Evolutionary conservation across 2,329 filamentous ascomycete genomes (phyloP).

Genomic region (Alternaria sp.): DNA sequence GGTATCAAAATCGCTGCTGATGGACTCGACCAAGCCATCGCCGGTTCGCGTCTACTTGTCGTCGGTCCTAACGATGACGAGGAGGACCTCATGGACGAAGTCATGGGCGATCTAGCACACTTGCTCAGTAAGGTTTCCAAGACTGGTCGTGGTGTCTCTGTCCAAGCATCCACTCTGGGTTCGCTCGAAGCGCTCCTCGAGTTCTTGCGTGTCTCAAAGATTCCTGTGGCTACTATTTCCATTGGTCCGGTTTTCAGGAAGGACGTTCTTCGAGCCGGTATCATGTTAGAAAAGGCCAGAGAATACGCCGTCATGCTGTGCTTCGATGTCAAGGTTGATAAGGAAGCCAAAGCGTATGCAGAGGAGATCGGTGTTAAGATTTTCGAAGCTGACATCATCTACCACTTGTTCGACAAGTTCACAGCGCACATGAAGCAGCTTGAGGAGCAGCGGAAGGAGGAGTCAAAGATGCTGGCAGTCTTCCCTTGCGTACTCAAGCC

Average conservation of each 20-base stretch:
- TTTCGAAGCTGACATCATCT: constrained; percentile 98
- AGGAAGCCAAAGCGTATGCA: constrained; percentile 89
- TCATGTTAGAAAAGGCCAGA: constrained; percentile 94
- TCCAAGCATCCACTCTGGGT: constrained; percentile 96
- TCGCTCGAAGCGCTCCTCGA: constrained; percentile 95
- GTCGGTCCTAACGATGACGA: constrained; percentile 96
- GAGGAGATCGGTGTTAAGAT: constrained; percentile 96
- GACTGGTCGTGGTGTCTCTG: constrained; percentile 91
- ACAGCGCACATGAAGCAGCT: constrained; percentile 92
- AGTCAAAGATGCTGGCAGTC: constrained; percentile 92
- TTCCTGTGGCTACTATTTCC: constrained; percentile 95
- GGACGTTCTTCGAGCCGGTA: constrained; percentile 91
- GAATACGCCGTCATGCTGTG: constrained; percentile 99
- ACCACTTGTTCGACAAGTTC: constrained; percentile 96
- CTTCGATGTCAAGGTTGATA: constrained; percentile 99
- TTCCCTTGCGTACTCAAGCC: constrained; percentile 93
- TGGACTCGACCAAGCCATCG: constrained; percentile 93
- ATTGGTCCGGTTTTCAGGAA: constrained; percentile 98
- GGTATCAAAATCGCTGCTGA: constrained; percentile 99
- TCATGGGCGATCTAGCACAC: constrained; percentile 91
- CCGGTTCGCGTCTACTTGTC: constrained; percentile 91
- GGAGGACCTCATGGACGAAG: constrained; percentile 94
- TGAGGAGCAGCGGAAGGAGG: constrained; percentile 91
- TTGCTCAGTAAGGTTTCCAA: constrained; percentile 92
- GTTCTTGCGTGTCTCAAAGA: constrained; percentile 95